phyloP scores from a whole-genome alignment of 164 flowering plant genomes.

The Litsea cubeba region DNA sequence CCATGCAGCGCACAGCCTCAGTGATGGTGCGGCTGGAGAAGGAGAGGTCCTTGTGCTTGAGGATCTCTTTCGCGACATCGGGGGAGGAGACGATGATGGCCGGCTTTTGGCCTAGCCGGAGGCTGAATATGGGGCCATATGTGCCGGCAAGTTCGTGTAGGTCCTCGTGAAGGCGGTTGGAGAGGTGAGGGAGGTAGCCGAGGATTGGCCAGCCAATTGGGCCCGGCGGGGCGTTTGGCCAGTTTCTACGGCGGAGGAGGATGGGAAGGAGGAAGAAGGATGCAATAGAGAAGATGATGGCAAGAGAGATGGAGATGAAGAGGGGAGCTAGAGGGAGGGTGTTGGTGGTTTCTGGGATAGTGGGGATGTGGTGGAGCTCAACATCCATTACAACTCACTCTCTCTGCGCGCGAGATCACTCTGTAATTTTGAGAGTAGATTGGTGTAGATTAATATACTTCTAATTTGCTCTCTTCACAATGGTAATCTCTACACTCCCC shows the following conservation, averaged over 20 bases:
- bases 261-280: constrained; percentile 11
- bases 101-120: constrained; percentile 28
- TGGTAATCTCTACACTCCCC: too few species aligned
- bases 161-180: constrained; percentile 30
- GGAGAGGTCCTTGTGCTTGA: constrained; percentile 23
- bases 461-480: too few species aligned
- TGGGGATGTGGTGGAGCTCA: too few species aligned
- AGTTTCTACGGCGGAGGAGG: constrained; percentile 18
- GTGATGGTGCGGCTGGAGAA: constrained; percentile 33
- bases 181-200: constrained; percentile 28
- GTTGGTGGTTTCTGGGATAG: background rate
- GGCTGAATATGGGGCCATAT: constrained; percentile 29
- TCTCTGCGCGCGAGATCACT: too few species aligned
- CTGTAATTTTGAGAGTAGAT: too few species aligned
- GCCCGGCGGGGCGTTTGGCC: constrained; percentile 27
- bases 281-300: constrained; percentile 5
- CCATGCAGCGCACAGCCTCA: constrained; percentile 27
- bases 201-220: constrained; percentile 30
- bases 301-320: background rate
- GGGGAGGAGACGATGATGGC: constrained; percentile 33
- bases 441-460: too few species aligned
- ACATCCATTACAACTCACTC: too few species aligned
- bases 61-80: constrained; percentile 20
- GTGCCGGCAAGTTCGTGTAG: constrained; percentile 19
- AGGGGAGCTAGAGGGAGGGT: constrained; percentile 3